Base-by-base conservation (phyloP, 192 early-diverging fungal genomes). In the Coemansia sp. region DNA sequence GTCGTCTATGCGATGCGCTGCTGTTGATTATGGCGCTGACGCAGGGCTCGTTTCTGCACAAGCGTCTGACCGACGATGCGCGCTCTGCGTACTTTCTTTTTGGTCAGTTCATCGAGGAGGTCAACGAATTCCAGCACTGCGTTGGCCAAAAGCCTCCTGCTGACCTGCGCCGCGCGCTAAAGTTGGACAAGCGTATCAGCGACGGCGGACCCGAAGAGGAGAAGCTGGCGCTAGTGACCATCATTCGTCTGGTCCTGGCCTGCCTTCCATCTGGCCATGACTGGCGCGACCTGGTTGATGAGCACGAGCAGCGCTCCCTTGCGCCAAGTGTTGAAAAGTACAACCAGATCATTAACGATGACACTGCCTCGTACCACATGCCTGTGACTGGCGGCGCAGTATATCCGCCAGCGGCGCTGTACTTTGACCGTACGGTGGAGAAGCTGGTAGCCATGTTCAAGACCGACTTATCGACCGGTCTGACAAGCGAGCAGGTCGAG, bases 41-140 rank as follows among this genome's bases (percentile, higher is more conserved):
- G 23, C 74, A 85, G 51, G 90, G 89, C 31, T 84, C 84, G 26
- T 76, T 91, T 29, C 64, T 94, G 51, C 67, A 84, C 37, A 83
- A 83, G 51, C 67, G 67, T 8, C 76, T 89, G 16, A 89, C 93
- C 2, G 77, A 84, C 41, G 93, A 93, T 27, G 91, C 94, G 10
- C 87, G 94, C 64, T 80, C 89, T 16, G 93, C 94, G 16, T 96
- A 96, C 77, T 87, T 85, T 31, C 83, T 98, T 51, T 95, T 98
- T 89, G 96, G 92, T 22, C 94, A 96, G 80, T 96, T 98, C 69
- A 66, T 97, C 29, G 89, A 94, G 70, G 92, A 98, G 84, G 93
- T 98, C 35, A 85, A 87, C 64, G 93, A 96, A 71, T 98, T 98
- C 63, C 89, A 94, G 61, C 74, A 70, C 14, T 90, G 90, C 25